Evolutionary conservation across 768 basidiomycete species (phyloP), one percentile per base, ranked within the genome.

Genomic region (Tricholoma sp.): DNA sequence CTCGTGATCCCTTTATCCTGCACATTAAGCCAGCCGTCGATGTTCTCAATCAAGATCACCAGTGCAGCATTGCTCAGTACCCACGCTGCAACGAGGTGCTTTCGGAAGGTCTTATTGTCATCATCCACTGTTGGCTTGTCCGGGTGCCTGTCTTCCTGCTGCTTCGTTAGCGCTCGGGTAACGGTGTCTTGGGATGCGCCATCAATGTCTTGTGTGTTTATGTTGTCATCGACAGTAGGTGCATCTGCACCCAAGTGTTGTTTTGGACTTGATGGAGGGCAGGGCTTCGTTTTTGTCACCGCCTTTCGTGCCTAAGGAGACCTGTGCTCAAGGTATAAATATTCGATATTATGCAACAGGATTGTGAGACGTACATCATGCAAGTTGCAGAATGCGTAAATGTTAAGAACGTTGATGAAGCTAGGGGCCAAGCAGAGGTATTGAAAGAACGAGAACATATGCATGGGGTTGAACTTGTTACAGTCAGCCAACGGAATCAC

Each of bases 231-330:
- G 10, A 92, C 88, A 11, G 89, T 83, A 11, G 76, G 77, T 1
- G 80, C 81, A 18, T 76, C 76, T 44, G 82, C 81, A 63, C n/a
- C 88, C 89, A 57, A 79, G 80, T 5, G 87, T 83, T 11, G 83
- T 83, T 57, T 69, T 70, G 20, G 72, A 73, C 50, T 68, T 70
- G 52, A 92, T 80, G 0, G 89, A 86, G 0, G 91, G 92, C 5
- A 94, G 76, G 4, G 85, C 84, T 59, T 94, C 91, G 45, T 57
- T 62, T 59, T 94, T 96, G 74, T 98, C 96, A 53, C 85, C 88
- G 42, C 92, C 94, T 72, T 95, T 94, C 11, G 94, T 95, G 70
- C 94, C 94, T 93, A 94, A 95, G 11, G 88, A 91, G 13, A 92
- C 87, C 82, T 87, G 57, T 44, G 36, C 56, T 18, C 51, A 52